Base-by-base conservation (phyloP, 805 yeast species). In the Candida methanosorbosa region DNA sequence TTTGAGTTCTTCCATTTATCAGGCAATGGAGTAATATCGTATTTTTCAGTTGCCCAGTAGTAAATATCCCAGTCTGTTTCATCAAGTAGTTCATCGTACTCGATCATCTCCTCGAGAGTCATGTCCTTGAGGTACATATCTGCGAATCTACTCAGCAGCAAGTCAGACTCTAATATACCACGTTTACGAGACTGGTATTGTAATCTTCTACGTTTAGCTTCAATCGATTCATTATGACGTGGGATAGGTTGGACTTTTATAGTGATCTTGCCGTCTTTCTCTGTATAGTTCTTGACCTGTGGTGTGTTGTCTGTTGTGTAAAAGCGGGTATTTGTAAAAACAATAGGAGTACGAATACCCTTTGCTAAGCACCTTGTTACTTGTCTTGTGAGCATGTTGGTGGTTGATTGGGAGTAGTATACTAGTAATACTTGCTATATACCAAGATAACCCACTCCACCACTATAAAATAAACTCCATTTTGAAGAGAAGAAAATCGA, bases 41-140 rank as follows among this genome's bases (percentile, higher is more conserved):
- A 83, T 56, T 88, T 85, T 44, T 73, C 75, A 2, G 97, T 86
- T 18, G 94, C 95, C 98, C 98, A 90, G 63, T 92, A 92, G 59
- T 85, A 92, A 40, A 92, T 88, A 58, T 92, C 98, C 98, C 98
- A 92, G 59, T 92, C 98, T n/a, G 90, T 75, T 59, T 90, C 94
- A 57, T 92, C 94, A 52, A 92, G 68, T 38, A 92, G 60, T 38
- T 68, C 54, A 52, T 90, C 97, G 57, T 85, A 92, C 57, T 92
- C 97, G 31, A 76, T 81, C 35, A 92, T 64, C 59, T 86, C 81
- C 36, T 68, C 79, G 40, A 63, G 57, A 11, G 70, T 64, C 66
- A 92, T 70, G 0, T 53, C 51, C 26, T 68, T 58, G 42, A 92
- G 63, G 51, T 83, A 73, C 50, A 72, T 72, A 50, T 86, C 77